Evolutionary conservation across 2,329 filamentous ascomycete genomes (phyloP).

Genomic region (Acrocalymma vagum): DNA sequence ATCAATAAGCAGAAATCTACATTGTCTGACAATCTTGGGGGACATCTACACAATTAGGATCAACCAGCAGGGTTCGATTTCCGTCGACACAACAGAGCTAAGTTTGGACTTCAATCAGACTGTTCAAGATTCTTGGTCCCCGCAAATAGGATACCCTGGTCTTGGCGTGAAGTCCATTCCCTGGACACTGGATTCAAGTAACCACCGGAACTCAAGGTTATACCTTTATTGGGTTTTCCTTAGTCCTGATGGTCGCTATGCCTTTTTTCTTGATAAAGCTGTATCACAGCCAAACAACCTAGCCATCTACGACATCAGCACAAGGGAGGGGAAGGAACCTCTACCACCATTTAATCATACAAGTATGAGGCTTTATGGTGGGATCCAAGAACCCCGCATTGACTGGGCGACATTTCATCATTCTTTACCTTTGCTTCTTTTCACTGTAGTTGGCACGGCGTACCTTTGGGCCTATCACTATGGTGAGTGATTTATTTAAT

Average conservation of each 20-base stretch:
- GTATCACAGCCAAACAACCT: conserved; percentile 1
- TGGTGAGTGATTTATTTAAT: too few species aligned
- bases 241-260: neutral
- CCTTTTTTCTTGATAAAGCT: conserved; percentile 4
- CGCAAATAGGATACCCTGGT: neutral
- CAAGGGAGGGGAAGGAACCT: neutral
- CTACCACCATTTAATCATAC: neutral
- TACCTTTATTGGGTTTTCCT: conserved; percentile 6
- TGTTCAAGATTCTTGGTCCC: neutral
- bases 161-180: neutral
- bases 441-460: conserved; percentile 1
- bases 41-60: too few species aligned
- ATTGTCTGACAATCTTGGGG: too few species aligned
- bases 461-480: conserved; percentile 6
- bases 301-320: conserved; percentile 4
- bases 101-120: too few species aligned
- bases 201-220: conserved; percentile 2
- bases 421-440: neutral
- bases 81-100: too few species aligned
- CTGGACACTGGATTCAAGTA: conserved; percentile 1
- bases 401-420: conserved; percentile 2
- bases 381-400: neutral
- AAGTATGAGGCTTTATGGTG: neutral
- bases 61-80: too few species aligned
- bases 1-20: too few species aligned